A percentile compares a stretch with the other conserved stretches of the same genome.
Evolutionary conservation across 805 yeast genomes (phyloP).

Genomic region (Dipodascus albidus): DNA sequence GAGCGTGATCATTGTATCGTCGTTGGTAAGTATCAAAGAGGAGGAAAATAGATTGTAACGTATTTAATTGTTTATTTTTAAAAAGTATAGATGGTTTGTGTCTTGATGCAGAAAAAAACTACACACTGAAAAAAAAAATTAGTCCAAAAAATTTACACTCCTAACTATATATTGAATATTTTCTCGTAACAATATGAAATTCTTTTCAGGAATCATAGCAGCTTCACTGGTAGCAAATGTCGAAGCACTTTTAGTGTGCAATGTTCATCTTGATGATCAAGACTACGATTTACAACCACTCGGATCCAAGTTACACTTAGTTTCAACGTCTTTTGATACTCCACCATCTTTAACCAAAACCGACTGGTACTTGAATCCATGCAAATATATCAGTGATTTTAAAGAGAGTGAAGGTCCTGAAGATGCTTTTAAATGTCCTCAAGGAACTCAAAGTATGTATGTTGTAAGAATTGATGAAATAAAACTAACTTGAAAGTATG

Average conservation of each 20-base stretch:
- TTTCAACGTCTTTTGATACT: conserved; percentile 37
- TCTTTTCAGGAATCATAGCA: neutral
- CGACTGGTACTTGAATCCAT: conserved; percentile 63
- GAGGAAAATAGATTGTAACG: conserved; percentile 34
- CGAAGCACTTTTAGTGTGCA: conserved; percentile 20
- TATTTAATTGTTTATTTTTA: conserved; percentile 1
- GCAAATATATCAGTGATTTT: conserved; percentile 30
- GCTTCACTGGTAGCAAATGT: neutral
- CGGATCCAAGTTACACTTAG: conserved; percentile 37
- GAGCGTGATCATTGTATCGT: conserved; percentile 99
- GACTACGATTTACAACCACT: conserved; percentile 33
- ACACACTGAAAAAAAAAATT: no score
- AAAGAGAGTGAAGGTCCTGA: conserved; percentile 19
- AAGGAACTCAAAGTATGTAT: conserved; percentile 40
- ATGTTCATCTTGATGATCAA: conserved; percentile 16
- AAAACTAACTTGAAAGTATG: no score
- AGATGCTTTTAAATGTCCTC: conserved; percentile 41
- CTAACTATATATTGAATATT: no score
- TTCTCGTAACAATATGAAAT: neutral
- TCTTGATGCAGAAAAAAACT: no score
- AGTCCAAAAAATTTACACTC: no score
- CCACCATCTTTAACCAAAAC: conserved; percentile 69
- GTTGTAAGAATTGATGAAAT: no score
- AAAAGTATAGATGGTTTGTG: no score
- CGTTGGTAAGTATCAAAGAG: conserved; percentile 91